phyloP scores from a whole-genome alignment of 371 early-diverging fungal species.

The Racocetra persica region DNA sequence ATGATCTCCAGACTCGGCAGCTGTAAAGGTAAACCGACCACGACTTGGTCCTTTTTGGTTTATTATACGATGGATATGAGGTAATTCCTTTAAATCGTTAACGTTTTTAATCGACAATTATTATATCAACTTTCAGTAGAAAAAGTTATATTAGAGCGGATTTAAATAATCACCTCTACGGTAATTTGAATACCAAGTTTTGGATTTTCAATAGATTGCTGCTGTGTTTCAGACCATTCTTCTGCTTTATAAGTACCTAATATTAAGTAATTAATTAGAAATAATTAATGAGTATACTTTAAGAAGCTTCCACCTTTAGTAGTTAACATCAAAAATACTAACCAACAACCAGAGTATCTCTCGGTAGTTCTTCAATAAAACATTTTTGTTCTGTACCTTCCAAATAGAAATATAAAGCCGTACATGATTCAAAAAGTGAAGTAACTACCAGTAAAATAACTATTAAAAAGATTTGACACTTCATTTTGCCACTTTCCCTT shows the following conservation, averaged over 20 bases:
- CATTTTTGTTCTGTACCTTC: constrained; percentile 89
- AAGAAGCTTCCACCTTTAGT: background rate
- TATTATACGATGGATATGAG: constrained; percentile 63
- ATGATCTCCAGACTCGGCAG: constrained; percentile 88
- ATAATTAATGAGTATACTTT: background rate
- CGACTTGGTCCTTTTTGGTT: constrained; percentile 73
- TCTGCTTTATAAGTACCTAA: constrained; percentile 83
- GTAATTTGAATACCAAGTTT: constrained; percentile 74
- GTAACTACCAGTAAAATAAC: background rate
- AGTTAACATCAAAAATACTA: constrained; percentile 36
- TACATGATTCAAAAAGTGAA: background rate
- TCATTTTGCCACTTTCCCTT: no score
- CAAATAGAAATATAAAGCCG: constrained; percentile 88
- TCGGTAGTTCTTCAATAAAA: constrained; percentile 94
- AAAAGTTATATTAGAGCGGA: background rate
- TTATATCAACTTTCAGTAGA: background rate
- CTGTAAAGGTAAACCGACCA: constrained; percentile 90
- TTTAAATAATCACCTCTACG: constrained; percentile 66
- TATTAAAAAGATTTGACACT: no score
- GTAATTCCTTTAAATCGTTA: constrained; percentile 57
- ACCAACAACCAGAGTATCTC: constrained; percentile 88
- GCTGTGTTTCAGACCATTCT: constrained; percentile 72
- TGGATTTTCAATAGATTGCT: constrained; percentile 73
- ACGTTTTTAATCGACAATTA: no score
- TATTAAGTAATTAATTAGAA: no score